A percentile compares a stretch with the other conserved stretches of the same genome.
These are phyloP conservation scores for Filobasidium floriforme DNA, from an alignment of 768 basidiomycete genomes.

Conservation along the genomic window DNA sequence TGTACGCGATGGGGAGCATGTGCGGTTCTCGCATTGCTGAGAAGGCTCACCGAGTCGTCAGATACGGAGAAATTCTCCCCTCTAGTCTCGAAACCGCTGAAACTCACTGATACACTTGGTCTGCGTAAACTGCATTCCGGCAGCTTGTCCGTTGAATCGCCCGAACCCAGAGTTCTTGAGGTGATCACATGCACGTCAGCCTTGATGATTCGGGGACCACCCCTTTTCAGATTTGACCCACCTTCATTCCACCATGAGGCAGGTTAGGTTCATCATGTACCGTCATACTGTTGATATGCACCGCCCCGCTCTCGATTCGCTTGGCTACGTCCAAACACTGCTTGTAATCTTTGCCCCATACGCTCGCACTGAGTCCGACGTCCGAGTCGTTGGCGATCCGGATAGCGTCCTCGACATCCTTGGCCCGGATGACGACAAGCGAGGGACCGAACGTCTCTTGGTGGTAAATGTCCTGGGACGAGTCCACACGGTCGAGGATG, in stretches of 20 bases:
- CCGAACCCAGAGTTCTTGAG: slow-evolving; percentile 37
- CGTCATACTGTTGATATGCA: slow-evolving; percentile 52
- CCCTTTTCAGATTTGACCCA: neutral
- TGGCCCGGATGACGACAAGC: slow-evolving; percentile 46
- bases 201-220: neutral
- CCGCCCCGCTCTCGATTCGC: slow-evolving; percentile 52
- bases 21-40: slow-evolving; percentile 14
- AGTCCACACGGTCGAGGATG: slow-evolving; percentile 20
- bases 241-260: slow-evolving; percentile 41
- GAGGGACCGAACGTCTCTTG: slow-evolving; percentile 59
- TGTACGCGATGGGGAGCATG: slow-evolving; percentile 9
- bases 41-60: neutral
- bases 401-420: slow-evolving; percentile 51
- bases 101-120: slow-evolving; percentile 25
- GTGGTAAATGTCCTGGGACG: slow-evolving; percentile 20
- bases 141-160: slow-evolving; percentile 43
- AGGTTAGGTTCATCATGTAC: slow-evolving; percentile 40
- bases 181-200: neutral
- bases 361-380: slow-evolving; percentile 52
- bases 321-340: slow-evolving; percentile 50
- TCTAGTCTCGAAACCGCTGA: neutral
- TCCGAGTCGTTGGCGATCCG: slow-evolving; percentile 54
- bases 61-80: neutral
- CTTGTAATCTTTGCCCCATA: slow-evolving; percentile 54
- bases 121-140: slow-evolving; percentile 42